These are phyloP conservation scores for Umbelopsis ramanniana DNA, from an alignment of 192 early-diverging fungal genomes.

Conservation along the genomic window DNA sequence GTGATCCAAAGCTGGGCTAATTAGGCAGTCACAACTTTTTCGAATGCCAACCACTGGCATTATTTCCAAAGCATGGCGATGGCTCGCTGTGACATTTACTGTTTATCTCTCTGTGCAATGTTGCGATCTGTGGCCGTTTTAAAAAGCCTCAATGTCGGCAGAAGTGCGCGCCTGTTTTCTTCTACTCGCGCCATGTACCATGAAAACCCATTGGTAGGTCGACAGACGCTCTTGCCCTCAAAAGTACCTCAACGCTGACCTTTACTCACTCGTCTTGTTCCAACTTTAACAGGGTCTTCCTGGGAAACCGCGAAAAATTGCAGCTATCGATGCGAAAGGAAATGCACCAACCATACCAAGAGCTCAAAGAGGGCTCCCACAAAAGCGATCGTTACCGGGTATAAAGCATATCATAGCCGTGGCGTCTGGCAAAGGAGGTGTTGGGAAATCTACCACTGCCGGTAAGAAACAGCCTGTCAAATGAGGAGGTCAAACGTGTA, in stretches of 20 bases:
- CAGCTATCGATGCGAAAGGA: slow-evolving; percentile 28
- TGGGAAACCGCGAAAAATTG: slow-evolving; percentile 40
- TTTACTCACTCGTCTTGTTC: not conserved
- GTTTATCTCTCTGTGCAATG: not conserved
- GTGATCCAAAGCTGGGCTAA: not conserved
- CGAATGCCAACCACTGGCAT: not conserved
- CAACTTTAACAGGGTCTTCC: slow-evolving; percentile 46
- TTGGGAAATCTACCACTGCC: slow-evolving; percentile 88
- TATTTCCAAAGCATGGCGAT: not conserved
- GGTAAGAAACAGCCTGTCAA: slow-evolving; percentile 44
- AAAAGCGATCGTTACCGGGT: slow-evolving; percentile 67
- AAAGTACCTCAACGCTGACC: too few relatives aligned
- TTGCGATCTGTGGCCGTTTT: not conserved
- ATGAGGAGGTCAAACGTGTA: too few relatives aligned
- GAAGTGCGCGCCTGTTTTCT: slow-evolving; percentile 28
- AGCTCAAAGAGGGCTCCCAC: slow-evolving; percentile 72
- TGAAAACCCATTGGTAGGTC: slow-evolving; percentile 58
- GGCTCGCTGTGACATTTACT: not conserved
- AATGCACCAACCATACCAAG: slow-evolving; percentile 48
- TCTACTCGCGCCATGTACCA: slow-evolving; percentile 34
- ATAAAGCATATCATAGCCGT: slow-evolving; percentile 81
- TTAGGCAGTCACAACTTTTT: slow-evolving; percentile 1
- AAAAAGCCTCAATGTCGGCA: not conserved
- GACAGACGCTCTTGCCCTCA: not conserved
- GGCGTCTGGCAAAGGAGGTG: slow-evolving; percentile 90